These are phyloP conservation scores for Solanum pimpinellifolium DNA, from an alignment of 257 asterid species.

Conservation along the genomic window DNA sequence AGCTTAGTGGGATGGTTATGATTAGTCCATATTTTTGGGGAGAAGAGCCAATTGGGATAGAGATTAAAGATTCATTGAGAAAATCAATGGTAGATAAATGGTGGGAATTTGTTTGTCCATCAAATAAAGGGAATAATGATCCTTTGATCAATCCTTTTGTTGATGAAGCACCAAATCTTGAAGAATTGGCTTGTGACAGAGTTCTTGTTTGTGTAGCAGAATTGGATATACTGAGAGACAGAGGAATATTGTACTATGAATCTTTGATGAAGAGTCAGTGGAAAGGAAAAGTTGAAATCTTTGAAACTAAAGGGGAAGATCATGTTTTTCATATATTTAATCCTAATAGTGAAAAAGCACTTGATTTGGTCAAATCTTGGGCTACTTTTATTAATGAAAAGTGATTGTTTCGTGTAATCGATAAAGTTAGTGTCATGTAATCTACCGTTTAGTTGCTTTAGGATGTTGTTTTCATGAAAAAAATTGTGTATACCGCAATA, in stretches of 20 bases:
- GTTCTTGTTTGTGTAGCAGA: slow-evolving; percentile 55
- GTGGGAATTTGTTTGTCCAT: slow-evolving; percentile 65
- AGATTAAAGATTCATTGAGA: slow-evolving; percentile 30
- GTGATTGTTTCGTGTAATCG: background rate
- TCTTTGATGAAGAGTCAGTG: slow-evolving; percentile 27
- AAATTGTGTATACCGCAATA: background rate
- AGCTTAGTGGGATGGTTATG: slow-evolving; percentile 34
- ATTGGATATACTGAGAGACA: slow-evolving; percentile 54
- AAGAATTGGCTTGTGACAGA: slow-evolving; percentile 21
- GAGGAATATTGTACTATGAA: slow-evolving; percentile 44
- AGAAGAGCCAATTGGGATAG: slow-evolving; percentile 42
- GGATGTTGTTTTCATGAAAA: background rate
- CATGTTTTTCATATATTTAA: slow-evolving; percentile 59
- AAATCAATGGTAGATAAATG: slow-evolving; percentile 59
- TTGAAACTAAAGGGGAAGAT: slow-evolving; percentile 50
- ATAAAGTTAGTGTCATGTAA: background rate
- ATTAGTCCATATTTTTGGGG: slow-evolving; percentile 82
- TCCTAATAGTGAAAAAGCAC: slow-evolving; percentile 29
- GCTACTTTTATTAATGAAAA: slow-evolving; percentile 32
- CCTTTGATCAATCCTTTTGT: slow-evolving; percentile 64
- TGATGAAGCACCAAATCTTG: slow-evolving; percentile 15
- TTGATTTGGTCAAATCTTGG: slow-evolving; percentile 13
- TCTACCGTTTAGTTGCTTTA: background rate
- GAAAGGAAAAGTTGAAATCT: slow-evolving; percentile 43
- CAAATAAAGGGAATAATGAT: slow-evolving; percentile 45